phyloP scores from a whole-genome alignment of 805 yeast species.

The Yamadazyma tumulicola region DNA sequence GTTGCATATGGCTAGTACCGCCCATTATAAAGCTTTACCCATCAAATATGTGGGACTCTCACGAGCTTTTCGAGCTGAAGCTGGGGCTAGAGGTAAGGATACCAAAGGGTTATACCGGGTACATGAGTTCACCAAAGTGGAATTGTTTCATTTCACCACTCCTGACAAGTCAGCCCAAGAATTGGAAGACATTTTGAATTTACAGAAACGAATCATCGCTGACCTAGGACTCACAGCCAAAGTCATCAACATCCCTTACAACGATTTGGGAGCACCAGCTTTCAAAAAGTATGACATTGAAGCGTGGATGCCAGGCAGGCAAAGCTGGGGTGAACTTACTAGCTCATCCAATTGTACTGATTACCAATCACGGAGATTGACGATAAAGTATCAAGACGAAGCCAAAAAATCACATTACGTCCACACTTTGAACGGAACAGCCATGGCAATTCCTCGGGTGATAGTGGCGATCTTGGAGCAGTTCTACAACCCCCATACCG shows the following conservation, averaged over 20 bases:
- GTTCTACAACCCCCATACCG: constrained; percentile 57
- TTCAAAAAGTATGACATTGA: constrained; percentile 88
- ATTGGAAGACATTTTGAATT: constrained; percentile 55
- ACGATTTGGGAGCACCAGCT: constrained; percentile 93
- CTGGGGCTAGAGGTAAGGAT: constrained; percentile 93
- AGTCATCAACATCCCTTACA: constrained; percentile 82
- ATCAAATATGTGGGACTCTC: constrained; percentile 72
- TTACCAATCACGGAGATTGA: constrained; percentile 81
- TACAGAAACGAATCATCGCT: constrained; percentile 62
- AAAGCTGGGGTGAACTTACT: constrained; percentile 87
- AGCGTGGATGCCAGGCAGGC: constrained; percentile 98
- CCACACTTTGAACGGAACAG: constrained; percentile 92
- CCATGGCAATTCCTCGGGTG: constrained; percentile 91
- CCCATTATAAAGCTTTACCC: constrained; percentile 45
- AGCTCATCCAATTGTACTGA: constrained; percentile 92
- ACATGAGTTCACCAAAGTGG: constrained; percentile 95
- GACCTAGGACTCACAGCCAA: constrained; percentile 77
- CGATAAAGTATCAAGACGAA: constrained; percentile 50
- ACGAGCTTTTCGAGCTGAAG: constrained; percentile 90
- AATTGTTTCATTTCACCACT: constrained; percentile 72
- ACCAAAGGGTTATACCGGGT: constrained; percentile 91
- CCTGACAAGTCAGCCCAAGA: constrained; percentile 45
- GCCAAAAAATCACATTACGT: constrained; percentile 45
- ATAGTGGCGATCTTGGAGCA: constrained; percentile 89
- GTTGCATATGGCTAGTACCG: constrained; percentile 50